Percentiles rank a stretch among this genome's conserved stretches.
Conservation (phyloP, 495 filamentous ascomycete species). For the Filosporella fistucella region DNA sequence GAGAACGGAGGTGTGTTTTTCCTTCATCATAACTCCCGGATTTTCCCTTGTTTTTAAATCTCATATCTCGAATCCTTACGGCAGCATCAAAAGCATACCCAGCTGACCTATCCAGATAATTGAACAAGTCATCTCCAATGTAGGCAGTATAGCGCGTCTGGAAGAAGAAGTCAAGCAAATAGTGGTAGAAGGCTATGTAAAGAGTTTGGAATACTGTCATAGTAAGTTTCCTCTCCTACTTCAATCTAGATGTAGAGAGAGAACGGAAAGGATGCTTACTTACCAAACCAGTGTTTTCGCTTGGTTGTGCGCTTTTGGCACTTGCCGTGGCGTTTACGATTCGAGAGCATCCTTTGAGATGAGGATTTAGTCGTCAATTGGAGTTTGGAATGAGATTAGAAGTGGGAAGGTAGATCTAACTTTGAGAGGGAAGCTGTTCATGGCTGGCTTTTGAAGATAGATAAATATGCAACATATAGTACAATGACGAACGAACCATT, state of each 20-base stretch:
- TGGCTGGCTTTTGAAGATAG: too few relatives aligned
- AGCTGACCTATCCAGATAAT: conserved; percentile 4
- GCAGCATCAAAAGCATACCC: neutral
- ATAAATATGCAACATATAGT: too few relatives aligned
- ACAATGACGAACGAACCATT: too few relatives aligned
- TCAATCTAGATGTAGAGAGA: neutral
- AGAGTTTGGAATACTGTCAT: conserved; percentile 17
- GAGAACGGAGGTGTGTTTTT: neutral
- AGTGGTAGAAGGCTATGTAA: conserved; percentile 9
- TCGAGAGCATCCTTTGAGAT: neutral
- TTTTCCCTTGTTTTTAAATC: too few relatives aligned
- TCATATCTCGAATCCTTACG: too few relatives aligned
- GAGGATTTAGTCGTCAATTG: too few relatives aligned
- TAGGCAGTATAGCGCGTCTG: neutral
- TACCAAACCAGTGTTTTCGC: conserved; percentile 1
- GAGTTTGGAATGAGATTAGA: too few relatives aligned
- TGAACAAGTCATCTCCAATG: conserved; percentile 4
- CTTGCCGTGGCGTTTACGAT: neutral
- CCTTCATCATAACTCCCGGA: neutral
- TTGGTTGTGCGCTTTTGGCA: neutral
- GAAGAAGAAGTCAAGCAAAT: conserved; percentile 3
- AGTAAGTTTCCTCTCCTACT: neutral
- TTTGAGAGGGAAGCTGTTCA: too few relatives aligned
- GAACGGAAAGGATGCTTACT: neutral
- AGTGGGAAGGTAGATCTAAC: too few relatives aligned